phyloP scores from a whole-genome alignment of 306 rosid species.

The Lotus japonicus region DNA sequence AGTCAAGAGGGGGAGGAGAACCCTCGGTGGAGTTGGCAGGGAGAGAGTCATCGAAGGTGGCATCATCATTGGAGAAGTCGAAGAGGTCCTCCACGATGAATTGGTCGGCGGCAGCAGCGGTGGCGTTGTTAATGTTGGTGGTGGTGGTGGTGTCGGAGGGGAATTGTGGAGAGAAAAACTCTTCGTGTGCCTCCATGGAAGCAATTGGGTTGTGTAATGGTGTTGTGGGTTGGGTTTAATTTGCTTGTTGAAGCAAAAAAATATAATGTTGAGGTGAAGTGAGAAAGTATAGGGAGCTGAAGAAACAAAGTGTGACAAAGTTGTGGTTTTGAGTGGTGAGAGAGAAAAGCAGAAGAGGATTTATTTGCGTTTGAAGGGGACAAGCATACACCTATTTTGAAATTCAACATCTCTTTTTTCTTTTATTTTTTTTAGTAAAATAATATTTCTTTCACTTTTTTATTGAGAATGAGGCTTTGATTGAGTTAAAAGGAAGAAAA shows the following conservation, averaged over 20 bases:
- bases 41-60: conserved; percentile 33
- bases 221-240: not conserved
- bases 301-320: conserved; percentile 37
- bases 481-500: conserved; percentile 23
- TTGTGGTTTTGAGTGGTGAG: conserved; percentile 43
- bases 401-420: not conserved
- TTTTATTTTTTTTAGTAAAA: not conserved
- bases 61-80: conserved; percentile 61
- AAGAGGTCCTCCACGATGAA: conserved; percentile 83
- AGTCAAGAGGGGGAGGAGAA: conserved; percentile 51
- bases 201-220: no score
- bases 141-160: not conserved
- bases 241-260: conserved; percentile 11
- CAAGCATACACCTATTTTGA: conserved; percentile 43
- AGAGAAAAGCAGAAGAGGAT: conserved; percentile 30
- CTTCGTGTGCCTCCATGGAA: conserved; percentile 65
- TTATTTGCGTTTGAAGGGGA: conserved; percentile 68
- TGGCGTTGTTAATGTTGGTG: conserved; percentile 5
- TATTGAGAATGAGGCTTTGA: not conserved
- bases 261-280: conserved; percentile 18
- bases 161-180: conserved; percentile 47
- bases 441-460: not conserved
- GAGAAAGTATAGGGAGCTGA: conserved; percentile 29
- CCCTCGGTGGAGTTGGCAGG: conserved; percentile 48
- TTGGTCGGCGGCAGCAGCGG: conserved; percentile 37